A percentile compares a stretch with the other conserved stretches of the same genome.
Conservation (phyloP, 2,329 filamentous ascomycete genomes). For the Shiraia sp. region DNA sequence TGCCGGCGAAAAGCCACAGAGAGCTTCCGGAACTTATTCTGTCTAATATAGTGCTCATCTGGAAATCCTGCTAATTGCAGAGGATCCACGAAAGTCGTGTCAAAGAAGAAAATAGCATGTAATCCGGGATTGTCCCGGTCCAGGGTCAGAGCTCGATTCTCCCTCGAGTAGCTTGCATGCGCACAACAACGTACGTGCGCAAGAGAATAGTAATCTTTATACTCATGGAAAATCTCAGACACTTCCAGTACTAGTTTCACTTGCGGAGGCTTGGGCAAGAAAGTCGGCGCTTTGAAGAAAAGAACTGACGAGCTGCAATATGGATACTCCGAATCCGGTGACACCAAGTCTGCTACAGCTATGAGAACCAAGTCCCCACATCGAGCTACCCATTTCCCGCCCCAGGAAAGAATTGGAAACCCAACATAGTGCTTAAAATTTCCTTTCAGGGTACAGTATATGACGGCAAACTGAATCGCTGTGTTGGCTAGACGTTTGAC, state of each 20-base stretch:
- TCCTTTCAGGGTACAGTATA: constrained; percentile 1
- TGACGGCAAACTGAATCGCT: neutral
- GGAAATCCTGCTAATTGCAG: no score
- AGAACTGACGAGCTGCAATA: neutral
- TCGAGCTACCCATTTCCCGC: neutral
- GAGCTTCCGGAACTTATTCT: neutral
- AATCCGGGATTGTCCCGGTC: no score
- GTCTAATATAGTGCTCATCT: no score
- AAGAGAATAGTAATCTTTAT: neutral
- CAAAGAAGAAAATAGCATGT: no score
- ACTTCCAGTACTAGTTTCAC: neutral
- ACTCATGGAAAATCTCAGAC: neutral
- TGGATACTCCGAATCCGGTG: neutral
- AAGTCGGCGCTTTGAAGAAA: neutral
- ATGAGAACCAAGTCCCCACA: neutral
- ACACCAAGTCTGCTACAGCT: neutral
- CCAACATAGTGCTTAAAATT: neutral
- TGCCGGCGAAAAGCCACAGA: no score
- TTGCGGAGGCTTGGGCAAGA: neutral
- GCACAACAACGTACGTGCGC: no score
- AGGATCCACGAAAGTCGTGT: no score
- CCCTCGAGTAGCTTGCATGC: no score
- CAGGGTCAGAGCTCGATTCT: no score
- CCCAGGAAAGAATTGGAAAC: constrained; percentile 1
- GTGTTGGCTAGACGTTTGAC: neutral